Base-by-base conservation (phyloP, 805 yeast species). In the Yarrowia osloensis region DNA sequence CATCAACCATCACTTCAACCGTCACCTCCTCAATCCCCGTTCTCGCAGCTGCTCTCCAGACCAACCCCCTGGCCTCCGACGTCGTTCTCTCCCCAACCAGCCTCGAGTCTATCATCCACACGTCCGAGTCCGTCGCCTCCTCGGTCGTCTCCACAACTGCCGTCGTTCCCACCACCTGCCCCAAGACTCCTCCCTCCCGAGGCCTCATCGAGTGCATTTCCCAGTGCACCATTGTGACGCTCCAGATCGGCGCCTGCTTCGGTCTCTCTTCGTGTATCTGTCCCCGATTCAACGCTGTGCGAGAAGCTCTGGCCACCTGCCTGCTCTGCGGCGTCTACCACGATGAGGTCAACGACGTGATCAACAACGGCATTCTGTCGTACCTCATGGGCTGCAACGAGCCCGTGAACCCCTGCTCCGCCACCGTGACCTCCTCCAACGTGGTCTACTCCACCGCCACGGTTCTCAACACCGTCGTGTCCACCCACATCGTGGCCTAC, bases 241-340 rank as follows among this genome's bases (percentile, higher is more conserved):
- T 50, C 9, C 5, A 50, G 40, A 50, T 50, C 15, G 57, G 13
- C 12, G 19, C 19, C 7, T 50, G 57, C 8, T 50, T 50, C 6
- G 57, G 57, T 21, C 19, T 50, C 15, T 15, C 21, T 9, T 8
- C 6, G 3, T 50, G 57, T 15, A 50, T 50, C 29, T 50, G 57
- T 21, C 57, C 57, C 9, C 39, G 57, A 7, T 50, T 50, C 57
- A 50, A 50, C 28, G 28, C 12, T 1, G 19, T 50, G 6, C 19
- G 40, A 50, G 57, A 50, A 5, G 57, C 57, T 13, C 26, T 50
- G n/a, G 57, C 57, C 13, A 50, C 57, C 11, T 50, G 57, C 21
- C 29, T 50, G 5, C 19, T 50, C 7, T 50, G 57, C 15, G 57
- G 57, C 13, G 8, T 21, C 13, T 50, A 7, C 19, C 57, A 50